Conservation (phyloP, 2,329 filamentous ascomycete species). For the Diplodia sapinea region DNA sequence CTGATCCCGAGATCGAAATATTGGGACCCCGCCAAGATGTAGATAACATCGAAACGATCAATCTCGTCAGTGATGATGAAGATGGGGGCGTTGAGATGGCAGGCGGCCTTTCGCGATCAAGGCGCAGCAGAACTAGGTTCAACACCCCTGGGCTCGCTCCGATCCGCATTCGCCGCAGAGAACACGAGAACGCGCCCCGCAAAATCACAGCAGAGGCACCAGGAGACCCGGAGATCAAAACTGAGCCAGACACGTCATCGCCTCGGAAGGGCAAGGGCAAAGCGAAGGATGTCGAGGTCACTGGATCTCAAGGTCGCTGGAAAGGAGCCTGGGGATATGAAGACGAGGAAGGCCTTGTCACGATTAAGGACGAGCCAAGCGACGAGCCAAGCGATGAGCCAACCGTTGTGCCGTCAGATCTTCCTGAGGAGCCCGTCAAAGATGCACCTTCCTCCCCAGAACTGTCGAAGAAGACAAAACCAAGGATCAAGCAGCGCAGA, state of each 20-base stretch:
- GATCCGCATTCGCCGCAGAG: constrained; percentile 61
- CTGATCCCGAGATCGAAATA: constrained; percentile 59
- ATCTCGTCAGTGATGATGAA: constrained; percentile 61
- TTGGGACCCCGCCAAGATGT: constrained; percentile 59
- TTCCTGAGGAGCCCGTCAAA: constrained; percentile 34
- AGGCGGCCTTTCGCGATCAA: constrained; percentile 35
- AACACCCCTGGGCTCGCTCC: constrained; percentile 51
- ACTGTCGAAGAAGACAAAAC: constrained; percentile 37
- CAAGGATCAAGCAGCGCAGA: constrained; percentile 36
- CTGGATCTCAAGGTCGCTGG: constrained; percentile 49
- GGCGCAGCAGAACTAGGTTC: constrained; percentile 15
- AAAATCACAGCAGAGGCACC: constrained; percentile 62
- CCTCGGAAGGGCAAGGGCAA: constrained; percentile 49
- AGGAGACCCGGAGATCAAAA: constrained; percentile 49
- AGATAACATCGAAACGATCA: constrained; percentile 59
- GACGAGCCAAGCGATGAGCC: constrained; percentile 59
- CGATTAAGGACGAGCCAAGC: constrained; percentile 61
- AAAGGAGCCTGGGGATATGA: constrained; percentile 55
- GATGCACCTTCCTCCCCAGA: constrained; percentile 45
- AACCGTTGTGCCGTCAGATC: constrained; percentile 40
- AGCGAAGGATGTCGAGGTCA: constrained; percentile 52
- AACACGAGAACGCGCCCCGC: constrained; percentile 61
- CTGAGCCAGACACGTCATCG: constrained; percentile 36
- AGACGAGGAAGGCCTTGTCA: constrained; percentile 44
- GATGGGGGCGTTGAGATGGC: constrained; percentile 41